Base-by-base conservation (phyloP, 2,329 filamentous ascomycete genomes). In the Coniochaeta sp. region DNA sequence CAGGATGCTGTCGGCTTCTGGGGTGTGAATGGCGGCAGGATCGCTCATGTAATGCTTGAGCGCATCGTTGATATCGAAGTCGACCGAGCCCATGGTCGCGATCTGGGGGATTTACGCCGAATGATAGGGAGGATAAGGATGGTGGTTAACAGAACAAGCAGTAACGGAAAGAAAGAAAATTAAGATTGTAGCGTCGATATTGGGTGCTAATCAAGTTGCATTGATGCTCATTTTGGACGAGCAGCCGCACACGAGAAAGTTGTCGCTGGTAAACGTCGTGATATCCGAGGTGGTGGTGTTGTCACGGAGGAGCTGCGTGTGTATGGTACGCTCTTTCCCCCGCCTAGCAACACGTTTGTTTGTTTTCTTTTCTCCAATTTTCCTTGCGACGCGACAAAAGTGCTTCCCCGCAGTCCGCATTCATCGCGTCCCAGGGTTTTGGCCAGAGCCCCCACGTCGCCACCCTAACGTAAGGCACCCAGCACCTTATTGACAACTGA, bases 31-130 rank as follows among this genome's bases (percentile, higher is more conserved):
- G 42, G 86, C 84, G 54, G 87, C 81, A 9, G 95, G 93, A 73
- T 98, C 93, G 76, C 91, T 96, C 84, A 97, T 90, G 77, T 97
- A 99, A 73, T 91, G 85, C 81, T 96, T 97, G 74, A 98, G 89
- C 65, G 92, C 91, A 79, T 96, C 89, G 74, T 97, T 96, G 75
- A 99, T 91, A 74, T 98, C 91, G 78, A 99, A 99, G 70, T 88
- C 84, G 72, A 92, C 84, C 79, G 89, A 89, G 70, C 81, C 89
- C 87, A 89, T 89, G 72, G 66, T 61, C 63, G 67, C 55, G 60
- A 61, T 56, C 60, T 59, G 47, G 59, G 24, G 36, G 17, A n/a
- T n/a, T 32, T 57, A 10, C 22, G 34, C 36, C 32, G 26, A 19
- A 61, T 58, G 56, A n/a, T n/a, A n/a, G n/a, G n/a, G n/a, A n/a